A percentile compares a stretch with the other conserved stretches of the same genome.
These are phyloP conservation scores for Hymenoscyphus fructigenus DNA, from an alignment of 2,329 filamentous ascomycete genomes.

Conservation along the genomic window DNA sequence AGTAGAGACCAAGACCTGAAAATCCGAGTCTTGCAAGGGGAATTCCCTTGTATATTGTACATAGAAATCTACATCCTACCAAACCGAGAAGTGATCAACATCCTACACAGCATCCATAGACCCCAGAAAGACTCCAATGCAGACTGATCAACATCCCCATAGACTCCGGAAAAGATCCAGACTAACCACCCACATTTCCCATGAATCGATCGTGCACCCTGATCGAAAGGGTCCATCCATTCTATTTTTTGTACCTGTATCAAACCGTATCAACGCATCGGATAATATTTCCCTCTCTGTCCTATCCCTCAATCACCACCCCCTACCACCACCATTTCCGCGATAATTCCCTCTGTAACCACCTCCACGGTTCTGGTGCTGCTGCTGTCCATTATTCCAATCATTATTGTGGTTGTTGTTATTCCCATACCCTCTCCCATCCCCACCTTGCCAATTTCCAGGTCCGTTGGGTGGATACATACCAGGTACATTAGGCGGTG, in stretches of 20 bases:
- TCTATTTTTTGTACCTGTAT: neutral
- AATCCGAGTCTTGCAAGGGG: too few relatives aligned
- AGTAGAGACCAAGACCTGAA: too few relatives aligned
- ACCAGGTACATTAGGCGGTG: conserved; percentile 12
- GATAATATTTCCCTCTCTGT: neutral
- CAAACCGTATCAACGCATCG: neutral
- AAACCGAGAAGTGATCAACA: neutral
- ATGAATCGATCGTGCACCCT: too few relatives aligned
- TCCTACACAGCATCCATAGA: neutral
- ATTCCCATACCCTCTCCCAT: conserved; percentile 19
- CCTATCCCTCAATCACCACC: conserved; percentile 11
- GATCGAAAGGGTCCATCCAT: neutral
- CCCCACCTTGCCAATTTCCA: conserved; percentile 25
- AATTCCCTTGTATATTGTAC: neutral
- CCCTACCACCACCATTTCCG: conserved; percentile 31
- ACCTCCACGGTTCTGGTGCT: conserved; percentile 18
- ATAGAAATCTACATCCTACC: neutral
- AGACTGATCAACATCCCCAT: neutral
- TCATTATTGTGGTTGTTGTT: conserved; percentile 20
- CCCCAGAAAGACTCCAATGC: too few relatives aligned
- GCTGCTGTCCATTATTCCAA: conserved; percentile 26
- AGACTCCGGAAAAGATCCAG: neutral
- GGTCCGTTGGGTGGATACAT: conserved; percentile 25
- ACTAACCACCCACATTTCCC: too few relatives aligned
- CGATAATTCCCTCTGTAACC: conserved; percentile 32